phyloP scores from a whole-genome alignment of 148 eudicot species.

The Rheum nobile region DNA sequence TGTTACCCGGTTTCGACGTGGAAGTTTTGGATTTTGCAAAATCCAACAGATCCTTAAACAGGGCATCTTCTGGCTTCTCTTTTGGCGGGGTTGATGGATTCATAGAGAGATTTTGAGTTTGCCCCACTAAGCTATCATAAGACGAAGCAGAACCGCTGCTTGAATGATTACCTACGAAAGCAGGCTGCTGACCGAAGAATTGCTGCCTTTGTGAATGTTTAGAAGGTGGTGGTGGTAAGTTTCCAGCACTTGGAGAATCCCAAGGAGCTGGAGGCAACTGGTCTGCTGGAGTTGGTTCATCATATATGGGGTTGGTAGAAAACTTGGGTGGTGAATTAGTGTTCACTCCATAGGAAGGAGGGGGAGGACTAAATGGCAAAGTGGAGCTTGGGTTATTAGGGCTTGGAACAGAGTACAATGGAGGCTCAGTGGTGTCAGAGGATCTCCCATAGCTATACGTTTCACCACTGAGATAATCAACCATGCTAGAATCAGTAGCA shows the following conservation, averaged over 20 bases:
- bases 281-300: slow-evolving; percentile 23
- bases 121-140: slow-evolving; percentile 57
- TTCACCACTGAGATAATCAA: slow-evolving; percentile 72
- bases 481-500: slow-evolving; percentile 18
- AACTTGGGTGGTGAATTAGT: slow-evolving; percentile 53
- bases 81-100: slow-evolving; percentile 41
- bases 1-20: slow-evolving; percentile 4
- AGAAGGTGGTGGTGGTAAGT: slow-evolving; percentile 75
- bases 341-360: slow-evolving; percentile 34
- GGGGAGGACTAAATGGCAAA: slow-evolving; percentile 30
- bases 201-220: slow-evolving; percentile 66
- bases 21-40: slow-evolving; percentile 69
- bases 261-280: slow-evolving; percentile 51
- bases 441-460: slow-evolving; percentile 29
- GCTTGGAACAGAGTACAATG: slow-evolving; percentile 20
- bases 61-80: slow-evolving; percentile 55
- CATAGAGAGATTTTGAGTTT: slow-evolving; percentile 50
- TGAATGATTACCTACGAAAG: slow-evolving; percentile 28
- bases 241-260: slow-evolving; percentile 38
- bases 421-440: slow-evolving; percentile 25
- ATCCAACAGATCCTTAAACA: slow-evolving; percentile 76
- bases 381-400: slow-evolving; percentile 23
- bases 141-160: slow-evolving; percentile 53
- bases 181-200: slow-evolving; percentile 45
- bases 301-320: slow-evolving; percentile 22